A percentile compares a stretch with the other conserved stretches of the same genome.
phyloP scores from a whole-genome alignment of 164 flowering plant species.

The Protea cynaroides region DNA sequence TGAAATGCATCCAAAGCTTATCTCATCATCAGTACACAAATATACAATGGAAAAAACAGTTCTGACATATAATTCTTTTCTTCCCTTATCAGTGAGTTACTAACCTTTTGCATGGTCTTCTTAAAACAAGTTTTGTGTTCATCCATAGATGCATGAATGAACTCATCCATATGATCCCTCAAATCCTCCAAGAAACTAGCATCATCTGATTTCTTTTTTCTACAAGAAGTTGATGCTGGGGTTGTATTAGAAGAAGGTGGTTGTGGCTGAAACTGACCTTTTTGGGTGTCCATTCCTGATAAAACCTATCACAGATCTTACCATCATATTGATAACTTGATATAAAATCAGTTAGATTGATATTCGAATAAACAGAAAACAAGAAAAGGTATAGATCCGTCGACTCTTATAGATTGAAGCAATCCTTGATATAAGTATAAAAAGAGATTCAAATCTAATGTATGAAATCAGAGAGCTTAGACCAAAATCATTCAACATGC shows the following conservation, averaged over 20 bases:
- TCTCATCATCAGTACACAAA: background rate
- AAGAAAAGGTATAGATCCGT: background rate
- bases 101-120: slow-evolving; percentile 81
- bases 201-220: slow-evolving; percentile 76
- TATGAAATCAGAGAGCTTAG: background rate
- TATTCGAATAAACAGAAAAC: too few species aligned
- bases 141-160: slow-evolving; percentile 83
- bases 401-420: too few species aligned
- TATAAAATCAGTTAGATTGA: background rate
- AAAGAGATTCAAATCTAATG: background rate
- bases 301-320: background rate
- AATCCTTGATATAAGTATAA: background rate
- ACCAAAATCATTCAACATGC: background rate
- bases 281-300: slow-evolving; percentile 34
- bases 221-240: slow-evolving; percentile 43
- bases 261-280: slow-evolving; percentile 18
- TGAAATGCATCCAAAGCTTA: slow-evolving; percentile 18
- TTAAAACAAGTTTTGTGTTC: slow-evolving; percentile 85
- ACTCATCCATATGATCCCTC: slow-evolving; percentile 90
- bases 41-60: too few species aligned
- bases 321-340: background rate
- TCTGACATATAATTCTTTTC: too few species aligned
- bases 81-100: background rate
- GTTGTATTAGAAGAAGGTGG: slow-evolving; percentile 6
- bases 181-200: slow-evolving; percentile 67